These are phyloP conservation scores for Stagonosporopsis rhizophila DNA, from an alignment of 2,329 filamentous ascomycete genomes.

Conservation along the genomic window DNA sequence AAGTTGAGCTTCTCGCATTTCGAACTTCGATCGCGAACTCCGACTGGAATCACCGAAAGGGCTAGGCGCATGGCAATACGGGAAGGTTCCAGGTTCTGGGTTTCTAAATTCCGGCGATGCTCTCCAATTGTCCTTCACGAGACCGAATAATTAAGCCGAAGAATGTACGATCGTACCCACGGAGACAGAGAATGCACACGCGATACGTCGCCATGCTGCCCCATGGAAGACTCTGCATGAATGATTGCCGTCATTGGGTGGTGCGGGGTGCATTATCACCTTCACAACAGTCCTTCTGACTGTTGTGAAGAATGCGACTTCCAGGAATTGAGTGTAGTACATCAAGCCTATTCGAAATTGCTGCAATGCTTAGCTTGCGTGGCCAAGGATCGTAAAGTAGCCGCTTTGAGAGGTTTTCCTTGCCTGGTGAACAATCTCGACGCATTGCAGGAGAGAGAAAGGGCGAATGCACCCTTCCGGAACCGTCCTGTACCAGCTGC, in stretches of 20 bases:
- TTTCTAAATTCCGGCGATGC: not conserved
- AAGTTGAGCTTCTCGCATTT: not conserved
- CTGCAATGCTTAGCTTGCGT: slow-evolving; percentile 4
- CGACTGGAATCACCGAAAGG: not conserved
- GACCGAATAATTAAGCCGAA: slow-evolving; percentile 2
- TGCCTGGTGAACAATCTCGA: slow-evolving; percentile 1
- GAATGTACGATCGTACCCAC: slow-evolving; percentile 2
- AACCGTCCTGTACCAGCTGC: not conserved
- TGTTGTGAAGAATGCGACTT: slow-evolving; percentile 6
- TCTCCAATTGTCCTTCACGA: not conserved
- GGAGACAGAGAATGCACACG: not conserved
- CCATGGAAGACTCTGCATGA: not conserved
- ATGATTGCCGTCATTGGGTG: not conserved
- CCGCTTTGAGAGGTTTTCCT: not conserved
- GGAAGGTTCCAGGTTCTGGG: not conserved
- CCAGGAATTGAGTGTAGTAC: not conserved
- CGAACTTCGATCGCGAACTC: not conserved
- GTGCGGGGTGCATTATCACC: not conserved
- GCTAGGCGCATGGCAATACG: not conserved
- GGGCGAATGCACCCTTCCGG: not conserved
- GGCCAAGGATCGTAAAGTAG: not conserved
- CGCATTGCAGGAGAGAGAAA: not conserved
- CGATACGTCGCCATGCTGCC: not conserved
- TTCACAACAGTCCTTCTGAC: not conserved
- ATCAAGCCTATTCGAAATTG: not conserved